Base-by-base conservation (phyloP, 2,329 filamentous ascomycete species). In the Diplodia mutila region DNA sequence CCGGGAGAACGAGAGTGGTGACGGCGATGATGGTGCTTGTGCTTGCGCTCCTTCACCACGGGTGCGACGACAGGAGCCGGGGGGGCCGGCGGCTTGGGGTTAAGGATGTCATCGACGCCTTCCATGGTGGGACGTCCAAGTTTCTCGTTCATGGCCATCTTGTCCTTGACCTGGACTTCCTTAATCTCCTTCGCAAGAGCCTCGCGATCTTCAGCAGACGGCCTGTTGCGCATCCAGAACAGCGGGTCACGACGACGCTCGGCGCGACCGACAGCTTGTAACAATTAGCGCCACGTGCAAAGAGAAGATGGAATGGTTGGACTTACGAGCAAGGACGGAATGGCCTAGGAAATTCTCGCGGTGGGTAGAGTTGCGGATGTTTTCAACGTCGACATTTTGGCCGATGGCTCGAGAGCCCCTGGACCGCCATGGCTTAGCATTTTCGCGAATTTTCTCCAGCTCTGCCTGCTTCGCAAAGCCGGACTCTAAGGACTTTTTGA, bases 321-420 rank as follows among this genome's bases (percentile, higher is more conserved):
- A 74, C 74, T 34, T 74, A 77, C 73, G 92, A 0, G 94, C 94
- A 84, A 94, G 97, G 68, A 97, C 81, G 68, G 91, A 95, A 82
- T 97, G 94, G 64, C 94, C 94, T 8, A 97, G 90, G 78, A 90
- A 91, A 77, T 90, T 97, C 80, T 99, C 94, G 79, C 95, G 93
- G 75, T 97, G 94, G 25, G 86, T 83, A 61, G 93, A 96, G 71
- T 85, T 89, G 77, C 94, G 90, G 76, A 99, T 94, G 73, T 97
- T 93, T 71, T 94, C 91, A 95, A 95, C 98, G 81, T 90, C 94
- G 83, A 99, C 99, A 79, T 97, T 93, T 4, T 51, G 27, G 12
- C 64, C 64, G 42, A 66, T 66, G n/a, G 52, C 53, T n/a, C 18
- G 37, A 9, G 53, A 37, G 21, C 64, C 64, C 37, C 64, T 66